These are phyloP conservation scores for Peronospora farinosa DNA, from an alignment of 352 stramenopile genomes.

Conservation along the genomic window DNA sequence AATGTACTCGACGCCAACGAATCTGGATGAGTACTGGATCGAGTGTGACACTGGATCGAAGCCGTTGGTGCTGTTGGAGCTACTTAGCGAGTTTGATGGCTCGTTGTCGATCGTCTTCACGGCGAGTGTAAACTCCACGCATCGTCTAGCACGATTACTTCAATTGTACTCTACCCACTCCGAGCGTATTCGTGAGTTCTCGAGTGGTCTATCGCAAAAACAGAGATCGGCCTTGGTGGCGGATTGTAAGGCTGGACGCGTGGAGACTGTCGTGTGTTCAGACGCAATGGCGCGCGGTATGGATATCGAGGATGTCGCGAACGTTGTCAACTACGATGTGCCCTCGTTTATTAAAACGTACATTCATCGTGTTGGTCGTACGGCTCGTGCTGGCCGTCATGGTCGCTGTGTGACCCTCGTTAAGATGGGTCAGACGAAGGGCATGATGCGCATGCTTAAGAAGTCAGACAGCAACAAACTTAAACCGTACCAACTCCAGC, in stretches of 20 bases:
- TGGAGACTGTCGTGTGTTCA: constrained; percentile 86
- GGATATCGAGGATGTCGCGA: constrained; percentile 87
- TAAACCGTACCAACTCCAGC: constrained; percentile 51
- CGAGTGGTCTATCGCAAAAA: constrained; percentile 74
- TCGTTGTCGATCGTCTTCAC: constrained; percentile 93
- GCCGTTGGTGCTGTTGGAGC: constrained; percentile 90
- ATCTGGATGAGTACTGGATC: constrained; percentile 86
- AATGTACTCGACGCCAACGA: constrained; percentile 73
- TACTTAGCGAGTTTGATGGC: constrained; percentile 79
- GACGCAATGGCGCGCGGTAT: constrained; percentile 92
- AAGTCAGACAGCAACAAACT: constrained; percentile 79
- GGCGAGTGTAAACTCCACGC: constrained; percentile 93
- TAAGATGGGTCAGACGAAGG: constrained; percentile 78
- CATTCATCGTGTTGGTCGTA: constrained; percentile 82
- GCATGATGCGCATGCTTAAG: constrained; percentile 74
- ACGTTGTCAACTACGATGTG: constrained; percentile 94
- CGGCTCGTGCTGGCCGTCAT: constrained; percentile 69
- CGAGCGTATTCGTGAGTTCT: constrained; percentile 71
- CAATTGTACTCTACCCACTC: constrained; percentile 75
- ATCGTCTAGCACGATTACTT: constrained; percentile 91
- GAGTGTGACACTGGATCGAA: constrained; percentile 93
- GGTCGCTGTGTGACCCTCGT: constrained; percentile 75
- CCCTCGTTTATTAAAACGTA: constrained; percentile 90
- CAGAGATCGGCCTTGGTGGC: constrained; percentile 67
- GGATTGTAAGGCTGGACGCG: constrained; percentile 58